Conservation (phyloP, 495 filamentous ascomycete genomes). For the Aspergillus taichungensis region DNA sequence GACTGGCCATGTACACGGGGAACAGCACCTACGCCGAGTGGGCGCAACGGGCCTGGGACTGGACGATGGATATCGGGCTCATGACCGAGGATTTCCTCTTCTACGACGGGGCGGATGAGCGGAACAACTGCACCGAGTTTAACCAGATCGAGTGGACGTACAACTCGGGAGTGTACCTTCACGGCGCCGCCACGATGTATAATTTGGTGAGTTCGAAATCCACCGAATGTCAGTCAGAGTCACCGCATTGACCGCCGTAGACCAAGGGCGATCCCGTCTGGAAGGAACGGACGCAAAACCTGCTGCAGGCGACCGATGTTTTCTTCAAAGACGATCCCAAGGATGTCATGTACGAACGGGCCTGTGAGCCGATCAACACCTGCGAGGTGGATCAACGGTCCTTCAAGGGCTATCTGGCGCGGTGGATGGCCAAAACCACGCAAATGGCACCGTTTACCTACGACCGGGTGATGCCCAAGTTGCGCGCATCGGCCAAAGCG, state of each 20-base stretch:
- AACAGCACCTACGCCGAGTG: conserved; percentile 65
- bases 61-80: conserved; percentile 50
- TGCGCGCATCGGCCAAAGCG: conserved; percentile 56
- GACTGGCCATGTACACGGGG: conserved; percentile 62
- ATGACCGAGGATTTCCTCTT: conserved; percentile 49
- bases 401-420: conserved; percentile 80
- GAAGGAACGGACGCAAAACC: conserved; percentile 47
- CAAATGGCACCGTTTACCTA: conserved; percentile 62
- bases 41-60: conserved; percentile 62
- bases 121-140: conserved; percentile 37
- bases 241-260: conserved; percentile 1
- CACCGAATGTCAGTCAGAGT: background rate
- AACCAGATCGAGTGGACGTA: conserved; percentile 55
- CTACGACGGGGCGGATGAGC: conserved; percentile 50
- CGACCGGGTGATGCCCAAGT: conserved; percentile 52
- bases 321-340: conserved; percentile 39
- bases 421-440: conserved; percentile 67
- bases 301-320: conserved; percentile 48
- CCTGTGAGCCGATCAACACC: conserved; percentile 46
- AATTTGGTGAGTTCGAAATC: conserved; percentile 43
- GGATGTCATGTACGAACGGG: conserved; percentile 58
- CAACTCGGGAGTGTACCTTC: conserved; percentile 54
- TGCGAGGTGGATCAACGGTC: conserved; percentile 72
- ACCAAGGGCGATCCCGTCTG: conserved; percentile 39
- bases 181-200: conserved; percentile 65